Conservation (phyloP, 495 filamentous ascomycete species). For the Neurospora sp. region DNA sequence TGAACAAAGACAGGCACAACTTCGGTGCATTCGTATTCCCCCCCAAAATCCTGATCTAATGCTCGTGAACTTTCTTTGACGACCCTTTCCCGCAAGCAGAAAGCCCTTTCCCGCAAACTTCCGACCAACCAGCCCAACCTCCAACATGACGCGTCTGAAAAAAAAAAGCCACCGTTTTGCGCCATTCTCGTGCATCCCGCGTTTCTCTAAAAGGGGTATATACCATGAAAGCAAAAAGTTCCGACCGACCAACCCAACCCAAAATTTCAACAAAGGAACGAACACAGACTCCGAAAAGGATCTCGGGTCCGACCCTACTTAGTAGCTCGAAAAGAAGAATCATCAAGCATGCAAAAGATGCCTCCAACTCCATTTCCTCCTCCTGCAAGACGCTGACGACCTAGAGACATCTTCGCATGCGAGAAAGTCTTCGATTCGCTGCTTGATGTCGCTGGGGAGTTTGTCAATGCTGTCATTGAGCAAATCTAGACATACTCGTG, state of each 20-base stretch:
- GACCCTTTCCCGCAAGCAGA: neutral
- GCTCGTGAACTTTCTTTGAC: neutral
- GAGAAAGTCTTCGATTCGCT: slow-evolving; percentile 15
- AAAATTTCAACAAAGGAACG: neutral
- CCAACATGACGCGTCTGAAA: neutral
- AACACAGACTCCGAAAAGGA: neutral
- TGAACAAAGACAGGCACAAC: neutral
- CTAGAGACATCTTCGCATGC: neutral
- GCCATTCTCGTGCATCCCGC: neutral
- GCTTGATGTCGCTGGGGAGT: slow-evolving; percentile 26
- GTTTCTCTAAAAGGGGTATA: neutral
- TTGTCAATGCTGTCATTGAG: slow-evolving; percentile 34
- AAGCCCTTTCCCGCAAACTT: neutral
- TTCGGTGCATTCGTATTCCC: neutral
- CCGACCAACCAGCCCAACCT: neutral
- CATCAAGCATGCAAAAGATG: neutral
- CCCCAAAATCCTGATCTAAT: neutral
- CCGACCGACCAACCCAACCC: neutral
- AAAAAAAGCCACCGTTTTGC: neutral
- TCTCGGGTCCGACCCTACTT: neutral
- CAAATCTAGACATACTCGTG: slow-evolving; percentile 31
- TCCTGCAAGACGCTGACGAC: neutral
- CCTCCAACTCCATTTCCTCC: neutral
- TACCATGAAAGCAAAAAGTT: neutral
- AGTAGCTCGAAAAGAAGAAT: neutral